Conservation (phyloP, 2,329 filamentous ascomycete species). For the Exophiala mesophila region DNA sequence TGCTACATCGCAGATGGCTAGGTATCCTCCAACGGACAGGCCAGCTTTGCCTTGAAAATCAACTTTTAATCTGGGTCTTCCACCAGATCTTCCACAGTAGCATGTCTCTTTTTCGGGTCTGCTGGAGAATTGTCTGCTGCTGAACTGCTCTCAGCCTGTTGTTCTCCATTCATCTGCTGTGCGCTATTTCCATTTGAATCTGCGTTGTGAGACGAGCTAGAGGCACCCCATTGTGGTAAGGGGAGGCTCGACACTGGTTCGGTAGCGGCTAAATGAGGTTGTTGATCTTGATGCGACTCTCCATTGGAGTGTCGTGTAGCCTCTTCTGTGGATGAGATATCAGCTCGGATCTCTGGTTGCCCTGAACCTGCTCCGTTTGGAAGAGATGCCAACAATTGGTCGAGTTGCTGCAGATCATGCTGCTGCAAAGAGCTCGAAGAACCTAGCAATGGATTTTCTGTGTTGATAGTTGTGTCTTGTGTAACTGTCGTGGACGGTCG, state of each 20-base stretch:
- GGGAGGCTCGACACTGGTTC: neutral
- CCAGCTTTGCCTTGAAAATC: neutral
- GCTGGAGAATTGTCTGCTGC: conserved; percentile 12
- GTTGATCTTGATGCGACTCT: neutral
- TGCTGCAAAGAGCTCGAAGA: conserved; percentile 1
- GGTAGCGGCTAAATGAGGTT: neutral
- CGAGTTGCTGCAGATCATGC: conserved; percentile 1
- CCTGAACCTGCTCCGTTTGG: neutral
- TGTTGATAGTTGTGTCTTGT: no score
- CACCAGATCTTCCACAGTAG: conserved; percentile 37
- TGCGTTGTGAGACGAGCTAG: neutral
- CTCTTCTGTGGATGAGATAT: neutral
- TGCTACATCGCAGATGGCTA: no score
- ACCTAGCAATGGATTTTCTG: no score
- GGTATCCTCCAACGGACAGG: neutral
- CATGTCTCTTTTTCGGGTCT: conserved; percentile 35
- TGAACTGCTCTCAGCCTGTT: conserved; percentile 2
- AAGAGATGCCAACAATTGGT: conserved; percentile 1
- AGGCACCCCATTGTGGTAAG: conserved; percentile 16
- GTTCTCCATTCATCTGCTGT: conserved; percentile 5
- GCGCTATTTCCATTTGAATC: conserved; percentile 1
- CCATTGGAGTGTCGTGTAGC: neutral
- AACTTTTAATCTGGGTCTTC: conserved; percentile 26
- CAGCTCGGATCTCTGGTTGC: neutral
- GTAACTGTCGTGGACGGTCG: neutral